Percentiles rank a stretch among this genome's conserved stretches.
phyloP scores from a whole-genome alignment of 2,329 filamentous ascomycete genomes.

The Metarhizium humberi region DNA sequence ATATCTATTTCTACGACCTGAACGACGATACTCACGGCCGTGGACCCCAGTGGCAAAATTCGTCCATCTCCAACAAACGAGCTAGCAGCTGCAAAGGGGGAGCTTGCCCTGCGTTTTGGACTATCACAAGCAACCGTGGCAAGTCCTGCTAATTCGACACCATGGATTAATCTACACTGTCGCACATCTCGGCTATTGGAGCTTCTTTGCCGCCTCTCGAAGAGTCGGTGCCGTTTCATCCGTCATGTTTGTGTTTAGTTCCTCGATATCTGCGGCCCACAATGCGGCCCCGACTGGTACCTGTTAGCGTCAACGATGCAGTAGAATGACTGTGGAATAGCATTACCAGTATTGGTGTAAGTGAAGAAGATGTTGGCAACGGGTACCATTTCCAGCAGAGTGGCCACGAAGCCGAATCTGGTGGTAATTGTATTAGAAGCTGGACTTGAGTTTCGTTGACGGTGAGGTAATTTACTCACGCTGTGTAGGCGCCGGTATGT shows the following conservation, averaged over 20 bases:
- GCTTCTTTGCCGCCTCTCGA: slow-evolving; percentile 39
- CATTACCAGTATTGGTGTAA: slow-evolving; percentile 72
- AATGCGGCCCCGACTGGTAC: slow-evolving; percentile 70
- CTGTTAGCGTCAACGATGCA: neutral
- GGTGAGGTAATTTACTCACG: slow-evolving; percentile 41
- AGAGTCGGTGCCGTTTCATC: slow-evolving; percentile 40
- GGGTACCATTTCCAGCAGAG: slow-evolving; percentile 76
- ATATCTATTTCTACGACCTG: neutral
- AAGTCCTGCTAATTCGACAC: neutral
- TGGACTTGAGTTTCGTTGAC: neutral
- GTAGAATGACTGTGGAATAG: neutral
- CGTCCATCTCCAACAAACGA: slow-evolving; percentile 1
- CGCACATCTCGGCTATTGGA: slow-evolving; percentile 13
- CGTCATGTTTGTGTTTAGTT: slow-evolving; percentile 38
- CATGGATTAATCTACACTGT: neutral
- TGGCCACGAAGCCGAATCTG: slow-evolving; percentile 67
- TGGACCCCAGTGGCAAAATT: neutral
- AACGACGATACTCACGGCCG: neutral
- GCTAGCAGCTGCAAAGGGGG: neutral
- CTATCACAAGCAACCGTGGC: neutral
- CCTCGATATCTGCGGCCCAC: slow-evolving; percentile 86
- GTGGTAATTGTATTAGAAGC: slow-evolving; percentile 7
- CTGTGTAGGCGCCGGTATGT: slow-evolving; percentile 68
- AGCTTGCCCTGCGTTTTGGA: neutral
- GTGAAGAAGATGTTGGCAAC: slow-evolving; percentile 74